A percentile compares a stretch with the other conserved stretches of the same genome.
Evolutionary conservation across 78 protist species (phyloP).

Genomic region (Monosiga brevicollis): DNA sequence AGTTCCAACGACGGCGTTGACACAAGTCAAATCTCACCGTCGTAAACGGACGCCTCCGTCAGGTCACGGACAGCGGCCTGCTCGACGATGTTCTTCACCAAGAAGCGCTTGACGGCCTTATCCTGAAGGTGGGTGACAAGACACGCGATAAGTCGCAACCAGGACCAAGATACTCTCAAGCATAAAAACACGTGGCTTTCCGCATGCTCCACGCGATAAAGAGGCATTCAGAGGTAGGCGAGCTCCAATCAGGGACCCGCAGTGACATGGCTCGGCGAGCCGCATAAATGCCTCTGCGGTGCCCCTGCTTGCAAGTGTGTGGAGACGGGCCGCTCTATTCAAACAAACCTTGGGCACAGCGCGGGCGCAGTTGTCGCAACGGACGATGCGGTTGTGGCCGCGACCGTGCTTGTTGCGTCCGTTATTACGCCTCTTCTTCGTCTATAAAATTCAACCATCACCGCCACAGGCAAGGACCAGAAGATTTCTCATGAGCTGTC

Average conservation of each 20-base stretch:
- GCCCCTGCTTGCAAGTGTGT: too few species aligned
- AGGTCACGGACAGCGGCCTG: conserved; percentile 85
- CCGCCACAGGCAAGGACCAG: too few species aligned
- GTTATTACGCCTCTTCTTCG: conserved; percentile 83
- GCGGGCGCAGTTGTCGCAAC: conserved; percentile 95
- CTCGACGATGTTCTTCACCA: conserved; percentile 92
- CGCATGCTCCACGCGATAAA: too few species aligned
- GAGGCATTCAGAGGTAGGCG: too few species aligned
- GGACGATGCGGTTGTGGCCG: conserved; percentile 71
- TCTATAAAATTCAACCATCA: too few species aligned
- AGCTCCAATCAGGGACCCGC: neutral
- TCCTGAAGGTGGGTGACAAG: conserved; percentile 47
- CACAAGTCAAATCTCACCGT: conserved; percentile 21
- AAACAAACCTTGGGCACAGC: conserved; percentile 76
- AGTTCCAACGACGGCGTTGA: neutral
- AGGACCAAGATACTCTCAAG: too few species aligned
- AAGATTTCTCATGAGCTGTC: too few species aligned
- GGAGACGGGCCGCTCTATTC: too few species aligned
- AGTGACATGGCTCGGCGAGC: too few species aligned
- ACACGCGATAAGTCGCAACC: neutral
- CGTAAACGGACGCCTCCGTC: conserved; percentile 69
- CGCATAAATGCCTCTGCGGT: too few species aligned
- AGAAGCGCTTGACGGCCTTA: conserved; percentile 89
- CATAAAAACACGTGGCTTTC: too few species aligned
- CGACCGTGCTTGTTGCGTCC: conserved; percentile 90